Base-by-base conservation (phyloP, 306 rosid genomes). In the Hippophae tibetana region DNA sequence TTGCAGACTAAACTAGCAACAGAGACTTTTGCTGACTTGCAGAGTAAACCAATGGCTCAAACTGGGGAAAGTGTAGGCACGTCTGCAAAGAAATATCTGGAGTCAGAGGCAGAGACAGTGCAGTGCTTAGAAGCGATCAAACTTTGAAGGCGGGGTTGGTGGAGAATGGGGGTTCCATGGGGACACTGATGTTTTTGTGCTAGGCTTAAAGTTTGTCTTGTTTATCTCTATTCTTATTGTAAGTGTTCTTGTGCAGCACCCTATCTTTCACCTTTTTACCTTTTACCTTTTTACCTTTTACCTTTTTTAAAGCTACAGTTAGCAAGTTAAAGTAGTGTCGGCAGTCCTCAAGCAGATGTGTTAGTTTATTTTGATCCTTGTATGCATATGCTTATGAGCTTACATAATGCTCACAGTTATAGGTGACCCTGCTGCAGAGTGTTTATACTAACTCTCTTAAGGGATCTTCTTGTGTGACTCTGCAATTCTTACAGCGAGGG, bases 61-160 rank as follows among this genome's bases (percentile, higher is more conserved):
- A 55, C 60, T 64, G 72, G 71, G 55, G 78, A 72, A 65, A 66
- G 69, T 26, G 74, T 58, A 48, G 67, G 62, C 46, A 70, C 70
- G 76, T 45, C 64, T 38, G 68, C 66, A 40, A 65, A 66, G 68
- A 64, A 67, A 63, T 64, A 53, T 63, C 69, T 40, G 65, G 54
- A 75, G 57, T 84, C 76, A 71, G 52, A 63, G 60, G 52, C 61
- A 13, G 71, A 79, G 75, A 74, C 77, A 6, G 66, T 64, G 66
- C 79, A 80, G 72, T 76, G 69, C 81, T 72, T 88, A 78, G 81
- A 75, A 65, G 82, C 68, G 77, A 83, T 84, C 68, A 74, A 84
- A 77, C 82, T 93, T 63, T 92, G 86, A 88, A 58, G 23, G 10
- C 0, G 14, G 53, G 75, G 57, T 63, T 56, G 40, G 40, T 62